Base-by-base conservation (phyloP, 805 yeast species). In the Schwanniomyces polymorphus region DNA sequence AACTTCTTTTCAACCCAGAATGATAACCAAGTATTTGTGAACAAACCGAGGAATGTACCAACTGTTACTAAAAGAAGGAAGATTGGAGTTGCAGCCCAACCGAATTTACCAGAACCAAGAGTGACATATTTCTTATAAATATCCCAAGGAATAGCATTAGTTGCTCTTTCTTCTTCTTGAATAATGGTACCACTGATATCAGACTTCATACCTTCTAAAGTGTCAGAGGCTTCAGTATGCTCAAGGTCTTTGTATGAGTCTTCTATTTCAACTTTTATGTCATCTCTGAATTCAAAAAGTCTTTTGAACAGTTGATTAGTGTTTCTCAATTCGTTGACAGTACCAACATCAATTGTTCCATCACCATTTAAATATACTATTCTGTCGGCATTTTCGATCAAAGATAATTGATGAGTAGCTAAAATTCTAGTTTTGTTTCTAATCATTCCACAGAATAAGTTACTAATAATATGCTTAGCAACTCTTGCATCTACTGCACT, bases 261-360 rank as follows among this genome's bases (percentile, higher is more conserved):
- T 5, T 38, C 46, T 27, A 16, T 38, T 27, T 26, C 29, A 41
- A 45, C 18, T 11, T 41, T 26, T 27, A 31, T 25, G 17, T 43
- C 49, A 16, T 69, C 64, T 45, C 72, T 53, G 54, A 66, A 80
- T 38, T 78, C 75, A 68, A 84, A 72, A 55, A 85, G 69, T 11
- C 75, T 71, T 17, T 65, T 66, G 57, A 88, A 84, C 7, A 72
- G 75, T 2, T 56, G 43, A 52, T 79, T 84, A 47, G 67, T 58
- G 6, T 37, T 42, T 16, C 50, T 50, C 46, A 73, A 64, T 44
- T 71, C 70, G 4, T 57, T 50, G 18, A 63, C 52, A 1, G 66
- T 56, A n/a, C 76, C 76, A 31, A 63, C 65, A 46, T 73, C 76
- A 41, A 67, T 61, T 2, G 70, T 49, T 6, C 78, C 77, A 51